phyloP scores from a whole-genome alignment of 176 grass and related monocot genomes.

The Aegilops tauschii region DNA sequence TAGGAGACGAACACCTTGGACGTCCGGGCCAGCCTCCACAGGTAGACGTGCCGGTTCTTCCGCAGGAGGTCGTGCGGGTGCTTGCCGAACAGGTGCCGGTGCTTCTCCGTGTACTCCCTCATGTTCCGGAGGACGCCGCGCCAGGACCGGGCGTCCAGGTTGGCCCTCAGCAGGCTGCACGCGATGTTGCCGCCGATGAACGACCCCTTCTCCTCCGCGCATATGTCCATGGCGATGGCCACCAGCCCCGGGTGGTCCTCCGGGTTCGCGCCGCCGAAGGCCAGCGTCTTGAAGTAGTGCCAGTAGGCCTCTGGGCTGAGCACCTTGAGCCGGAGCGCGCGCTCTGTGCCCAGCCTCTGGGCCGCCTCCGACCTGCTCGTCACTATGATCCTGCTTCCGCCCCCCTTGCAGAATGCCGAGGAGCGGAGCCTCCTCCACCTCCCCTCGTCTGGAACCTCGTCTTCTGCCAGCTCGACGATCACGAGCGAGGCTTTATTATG shows the following conservation, averaged over 20 bases:
- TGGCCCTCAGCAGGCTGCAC: constrained; percentile 24
- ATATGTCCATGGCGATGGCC: constrained; percentile 31
- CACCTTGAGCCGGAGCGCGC: neutral
- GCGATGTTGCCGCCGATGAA: constrained; percentile 27
- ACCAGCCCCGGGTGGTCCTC: constrained; percentile 21
- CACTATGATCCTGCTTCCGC: constrained; percentile 31
- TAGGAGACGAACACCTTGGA: constrained; percentile 28
- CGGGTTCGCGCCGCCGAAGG: constrained; percentile 21
- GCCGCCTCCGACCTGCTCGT: neutral
- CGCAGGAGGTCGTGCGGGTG: neutral
- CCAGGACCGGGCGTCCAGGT: constrained; percentile 19
- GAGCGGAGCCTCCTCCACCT: constrained; percentile 15
- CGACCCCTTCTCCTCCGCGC: neutral
- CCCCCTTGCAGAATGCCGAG: neutral
- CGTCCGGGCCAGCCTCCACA: constrained; percentile 8
- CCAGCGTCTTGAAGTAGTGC: constrained; percentile 39
- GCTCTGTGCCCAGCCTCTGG: neutral
- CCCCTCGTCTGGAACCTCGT: neutral
- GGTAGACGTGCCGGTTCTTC: neutral
- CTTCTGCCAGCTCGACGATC: neutral
- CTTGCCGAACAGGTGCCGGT: neutral
- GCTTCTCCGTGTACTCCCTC: constrained; percentile 16
- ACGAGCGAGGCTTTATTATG: neutral
- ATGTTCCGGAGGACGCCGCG: neutral
- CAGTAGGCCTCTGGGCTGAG: constrained; percentile 27